phyloP scores from a whole-genome alignment of 2,329 filamentous ascomycete species.

The Metarhizium anisopliae region DNA sequence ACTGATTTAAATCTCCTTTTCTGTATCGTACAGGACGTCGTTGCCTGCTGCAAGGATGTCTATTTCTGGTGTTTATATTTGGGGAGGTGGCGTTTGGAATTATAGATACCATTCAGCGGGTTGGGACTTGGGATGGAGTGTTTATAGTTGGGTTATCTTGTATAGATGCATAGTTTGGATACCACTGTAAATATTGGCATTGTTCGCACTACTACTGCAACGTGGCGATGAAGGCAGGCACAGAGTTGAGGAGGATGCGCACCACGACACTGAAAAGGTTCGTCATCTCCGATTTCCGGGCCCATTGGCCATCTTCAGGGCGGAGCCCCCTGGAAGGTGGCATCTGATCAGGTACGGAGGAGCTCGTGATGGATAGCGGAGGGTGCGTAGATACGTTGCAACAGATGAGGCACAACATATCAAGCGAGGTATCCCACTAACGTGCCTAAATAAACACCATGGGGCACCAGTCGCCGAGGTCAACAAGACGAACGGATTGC shows the following conservation, averaged over 20 bases:
- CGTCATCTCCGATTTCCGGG: no score
- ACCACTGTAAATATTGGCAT: not conserved
- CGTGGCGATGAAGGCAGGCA: not conserved
- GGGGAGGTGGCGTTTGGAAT: not conserved
- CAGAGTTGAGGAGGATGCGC: not conserved
- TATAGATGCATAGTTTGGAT: not conserved
- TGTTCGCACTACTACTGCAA: not conserved
- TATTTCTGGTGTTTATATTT: not conserved
- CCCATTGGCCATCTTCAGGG: no score
- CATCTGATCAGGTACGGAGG: not conserved
- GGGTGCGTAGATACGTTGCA: slow-evolving; percentile 2
- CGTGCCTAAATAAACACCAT: not conserved
- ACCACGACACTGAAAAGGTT: no score
- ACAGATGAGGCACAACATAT: no score
- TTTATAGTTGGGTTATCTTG: not conserved
- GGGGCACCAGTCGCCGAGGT: not conserved
- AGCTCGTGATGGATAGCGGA: slow-evolving; percentile 6
- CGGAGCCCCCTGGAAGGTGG: no score
- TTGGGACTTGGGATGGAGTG: not conserved
- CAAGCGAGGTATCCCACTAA: not conserved
- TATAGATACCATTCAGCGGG: not conserved
- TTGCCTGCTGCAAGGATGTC: not conserved
- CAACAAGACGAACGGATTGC: not conserved
- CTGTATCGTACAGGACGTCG: no score
- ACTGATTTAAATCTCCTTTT: no score